Conservation (phyloP, 805 yeast genomes). For the Lachancea meyersii region DNA sequence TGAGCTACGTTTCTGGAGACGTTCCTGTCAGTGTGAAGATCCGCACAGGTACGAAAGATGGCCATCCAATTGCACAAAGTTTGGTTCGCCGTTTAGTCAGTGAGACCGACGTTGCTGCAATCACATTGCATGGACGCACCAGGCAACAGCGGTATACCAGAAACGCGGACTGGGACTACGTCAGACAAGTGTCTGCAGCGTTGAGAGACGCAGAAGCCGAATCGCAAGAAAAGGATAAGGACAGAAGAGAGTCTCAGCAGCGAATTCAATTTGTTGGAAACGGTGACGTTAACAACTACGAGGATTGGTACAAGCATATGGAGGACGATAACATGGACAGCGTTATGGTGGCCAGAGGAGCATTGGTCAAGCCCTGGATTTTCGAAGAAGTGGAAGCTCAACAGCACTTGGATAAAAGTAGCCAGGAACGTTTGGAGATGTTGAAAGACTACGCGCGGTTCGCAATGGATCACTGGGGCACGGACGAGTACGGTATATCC, state of each 20-base stretch:
- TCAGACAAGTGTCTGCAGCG: slow-evolving; percentile 62
- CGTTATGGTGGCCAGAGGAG: slow-evolving; percentile 97
- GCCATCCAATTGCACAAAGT: slow-evolving; percentile 78
- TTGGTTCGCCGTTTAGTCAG: slow-evolving; percentile 64
- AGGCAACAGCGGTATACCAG: slow-evolving; percentile 91
- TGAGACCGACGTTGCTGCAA: slow-evolving; percentile 81
- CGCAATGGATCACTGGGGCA: slow-evolving; percentile 96
- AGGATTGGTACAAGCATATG: slow-evolving; percentile 79
- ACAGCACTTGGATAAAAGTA: slow-evolving; percentile 84
- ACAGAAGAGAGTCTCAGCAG: slow-evolving; percentile 48
- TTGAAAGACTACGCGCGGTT: slow-evolving; percentile 61
- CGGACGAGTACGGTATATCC: slow-evolving; percentile 90
- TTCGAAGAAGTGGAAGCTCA: slow-evolving; percentile 89
- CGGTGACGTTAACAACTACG: slow-evolving; percentile 83
- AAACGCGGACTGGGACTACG: slow-evolving; percentile 90
- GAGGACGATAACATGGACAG: slow-evolving; percentile 69
- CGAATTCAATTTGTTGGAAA: slow-evolving; percentile 86
- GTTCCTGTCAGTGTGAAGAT: slow-evolving; percentile 88
- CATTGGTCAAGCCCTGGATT: slow-evolving; percentile 97
- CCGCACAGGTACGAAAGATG: slow-evolving; percentile 84
- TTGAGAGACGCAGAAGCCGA: slow-evolving; percentile 53
- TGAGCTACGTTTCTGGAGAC: slow-evolving; percentile 86
- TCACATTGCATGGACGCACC: slow-evolving; percentile 93
- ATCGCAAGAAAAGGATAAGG: slow-evolving; percentile 56
- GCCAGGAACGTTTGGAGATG: slow-evolving; percentile 81